Base-by-base conservation (phyloP, 306 rosid species). In the Corylus avellana region DNA sequence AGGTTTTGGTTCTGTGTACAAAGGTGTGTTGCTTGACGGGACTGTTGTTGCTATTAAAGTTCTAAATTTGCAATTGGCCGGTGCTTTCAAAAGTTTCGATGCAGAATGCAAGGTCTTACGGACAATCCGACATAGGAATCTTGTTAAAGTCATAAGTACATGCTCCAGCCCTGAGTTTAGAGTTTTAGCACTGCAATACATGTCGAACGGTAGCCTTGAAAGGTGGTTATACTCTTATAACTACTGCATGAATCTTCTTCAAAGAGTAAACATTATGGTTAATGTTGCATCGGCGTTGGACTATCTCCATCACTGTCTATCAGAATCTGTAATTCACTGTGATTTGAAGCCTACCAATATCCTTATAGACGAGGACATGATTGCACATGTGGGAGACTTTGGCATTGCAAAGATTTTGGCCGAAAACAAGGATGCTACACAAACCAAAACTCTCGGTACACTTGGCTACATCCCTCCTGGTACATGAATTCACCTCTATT, bases 371-470 rank as follows among this genome's bases (percentile, higher is more conserved):
- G 62, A 56, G 62, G 62, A 56, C 1, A 56, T 56, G 62, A 27
- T 56, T 18, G 62, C 62, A n/a, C 62, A 56, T 12, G 62, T 56
- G 10, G 62, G 62, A n/a, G 62, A 56, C 62, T 56, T 56, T 56
- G 62, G 62, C 27, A 56, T 56, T 56, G 62, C 62, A 56, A 56
- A 56, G 27, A 56, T 56, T 18, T 3, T 56, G n/a, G 25, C 0
- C 3, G 4, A 56, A n/a, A 14, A 51, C 56, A 56, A 56, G 22
- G 62, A n/a, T 8, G 27, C 25, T 8, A 56, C 62, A 56, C 62
- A 56, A n/a, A 56, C 62, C 8, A 56, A 22, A n/a, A 56, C 62
- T 18, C 61, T 55, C 7, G 61, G 61, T 55, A 55, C 61, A 18
- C 25, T 56, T n/a, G 27, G 62, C 27, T 56, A 56, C 22, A 56